These are phyloP conservation scores for Fragaria iinumae DNA, from an alignment of 306 rosid genomes.

Conservation along the genomic window DNA sequence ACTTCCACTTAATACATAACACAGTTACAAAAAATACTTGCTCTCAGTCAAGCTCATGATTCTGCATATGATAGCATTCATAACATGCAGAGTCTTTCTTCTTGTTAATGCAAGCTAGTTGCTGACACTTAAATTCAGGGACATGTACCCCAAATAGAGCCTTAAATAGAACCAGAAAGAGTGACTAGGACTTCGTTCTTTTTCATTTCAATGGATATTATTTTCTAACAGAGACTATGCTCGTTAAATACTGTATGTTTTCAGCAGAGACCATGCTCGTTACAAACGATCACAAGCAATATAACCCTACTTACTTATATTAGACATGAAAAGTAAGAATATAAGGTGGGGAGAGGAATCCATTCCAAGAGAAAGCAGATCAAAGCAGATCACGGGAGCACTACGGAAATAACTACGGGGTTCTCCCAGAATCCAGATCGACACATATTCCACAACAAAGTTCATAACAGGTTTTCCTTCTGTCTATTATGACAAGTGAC, in stretches of 20 bases:
- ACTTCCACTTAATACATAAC: not conserved
- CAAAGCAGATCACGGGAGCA: not conserved
- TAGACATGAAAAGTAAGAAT: not conserved
- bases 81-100: not conserved
- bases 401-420: not conserved
- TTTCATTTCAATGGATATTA: not conserved
- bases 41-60: not conserved
- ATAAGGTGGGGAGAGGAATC: not conserved
- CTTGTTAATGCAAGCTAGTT: not conserved
- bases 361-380: not conserved
- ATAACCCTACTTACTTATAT: not conserved
- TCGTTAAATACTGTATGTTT: not conserved
- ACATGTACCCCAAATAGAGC: not conserved
- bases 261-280: too few species aligned
- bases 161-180: not conserved
- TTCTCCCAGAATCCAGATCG: not conserved
- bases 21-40: not conserved
- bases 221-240: not conserved
- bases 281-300: not conserved
- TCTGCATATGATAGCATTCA: not conserved
- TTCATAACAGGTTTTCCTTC: constrained; percentile 2
- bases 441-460: not conserved
- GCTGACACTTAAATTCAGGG: not conserved
- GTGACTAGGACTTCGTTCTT: not conserved
- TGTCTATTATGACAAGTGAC: not conserved